phyloP scores from a whole-genome alignment of 2,329 filamentous ascomycete species.

The Neofusicoccum umdonicola region DNA sequence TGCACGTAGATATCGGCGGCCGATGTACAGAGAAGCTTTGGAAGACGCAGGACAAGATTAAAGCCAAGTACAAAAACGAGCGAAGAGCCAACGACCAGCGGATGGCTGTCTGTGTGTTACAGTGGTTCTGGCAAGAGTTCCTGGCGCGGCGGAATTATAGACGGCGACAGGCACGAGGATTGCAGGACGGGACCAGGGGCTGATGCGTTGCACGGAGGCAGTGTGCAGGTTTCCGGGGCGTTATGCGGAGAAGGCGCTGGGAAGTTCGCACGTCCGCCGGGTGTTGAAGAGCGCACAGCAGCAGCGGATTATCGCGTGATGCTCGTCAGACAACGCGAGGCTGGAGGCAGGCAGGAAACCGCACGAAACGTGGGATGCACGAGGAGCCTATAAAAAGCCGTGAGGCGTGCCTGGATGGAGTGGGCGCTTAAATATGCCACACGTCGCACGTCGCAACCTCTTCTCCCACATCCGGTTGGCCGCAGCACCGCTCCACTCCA shows the following conservation, averaged over 20 bases:
- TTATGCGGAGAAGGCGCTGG: background rate
- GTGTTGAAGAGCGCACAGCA: no score
- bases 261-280: background rate
- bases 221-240: background rate
- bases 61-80: background rate
- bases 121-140: background rate
- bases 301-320: no score
- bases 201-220: background rate
- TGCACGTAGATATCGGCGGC: background rate
- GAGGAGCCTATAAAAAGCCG: no score
- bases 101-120: background rate
- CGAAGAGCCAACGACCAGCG: background rate
- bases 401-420: no score
- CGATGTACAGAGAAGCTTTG: background rate
- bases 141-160: background rate
- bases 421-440: no score
- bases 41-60: no score
- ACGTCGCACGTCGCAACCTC: no score
- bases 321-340: no score
- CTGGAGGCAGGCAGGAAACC: no score
- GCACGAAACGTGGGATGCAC: no score
- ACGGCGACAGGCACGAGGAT: background rate
- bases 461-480: no score
- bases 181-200: background rate
- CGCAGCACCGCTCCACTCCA: no score